These are phyloP conservation scores for Pseudoturritis turrita DNA, from an alignment of 345 rosid genomes.

Conservation along the genomic window DNA sequence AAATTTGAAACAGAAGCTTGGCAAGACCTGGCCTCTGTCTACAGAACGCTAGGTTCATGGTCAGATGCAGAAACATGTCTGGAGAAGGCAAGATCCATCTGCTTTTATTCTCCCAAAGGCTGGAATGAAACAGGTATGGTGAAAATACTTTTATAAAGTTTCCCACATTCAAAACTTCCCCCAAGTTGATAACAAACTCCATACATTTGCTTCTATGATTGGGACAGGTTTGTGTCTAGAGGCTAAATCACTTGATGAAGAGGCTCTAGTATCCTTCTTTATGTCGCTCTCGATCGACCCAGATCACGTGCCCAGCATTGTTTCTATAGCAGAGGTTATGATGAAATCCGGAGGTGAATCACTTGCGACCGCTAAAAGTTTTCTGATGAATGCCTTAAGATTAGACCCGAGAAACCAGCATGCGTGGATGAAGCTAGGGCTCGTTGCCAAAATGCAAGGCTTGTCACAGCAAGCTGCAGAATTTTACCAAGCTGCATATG, in stretches of 20 bases:
- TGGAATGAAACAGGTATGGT: constrained; percentile 74
- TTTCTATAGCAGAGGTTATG: constrained; percentile 69
- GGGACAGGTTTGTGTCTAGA: constrained; percentile 61
- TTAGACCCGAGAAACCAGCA: constrained; percentile 72
- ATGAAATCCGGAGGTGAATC: constrained; percentile 51
- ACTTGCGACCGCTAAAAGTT: constrained; percentile 74
- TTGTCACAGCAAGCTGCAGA: constrained; percentile 75
- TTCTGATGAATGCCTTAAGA: constrained; percentile 74
- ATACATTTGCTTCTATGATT: not conserved
- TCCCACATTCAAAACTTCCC: not conserved
- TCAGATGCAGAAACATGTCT: constrained; percentile 68
- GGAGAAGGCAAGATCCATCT: constrained; percentile 63
- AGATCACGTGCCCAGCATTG: constrained; percentile 73
- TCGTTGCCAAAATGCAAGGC: constrained; percentile 78
- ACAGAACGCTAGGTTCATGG: constrained; percentile 60
- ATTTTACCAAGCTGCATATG: constrained; percentile 87
- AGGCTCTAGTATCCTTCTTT: constrained; percentile 70
- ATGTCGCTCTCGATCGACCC: constrained; percentile 69
- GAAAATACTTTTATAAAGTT: not conserved
- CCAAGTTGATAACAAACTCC: not conserved
- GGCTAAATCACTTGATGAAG: constrained; percentile 61
- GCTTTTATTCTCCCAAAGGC: constrained; percentile 59
- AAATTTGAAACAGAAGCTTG: constrained; percentile 65
- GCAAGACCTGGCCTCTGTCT: constrained; percentile 79
- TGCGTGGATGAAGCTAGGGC: constrained; percentile 84